These are phyloP conservation scores for Mycena pura DNA, from an alignment of 768 basidiomycete species.

Conservation along the genomic window DNA sequence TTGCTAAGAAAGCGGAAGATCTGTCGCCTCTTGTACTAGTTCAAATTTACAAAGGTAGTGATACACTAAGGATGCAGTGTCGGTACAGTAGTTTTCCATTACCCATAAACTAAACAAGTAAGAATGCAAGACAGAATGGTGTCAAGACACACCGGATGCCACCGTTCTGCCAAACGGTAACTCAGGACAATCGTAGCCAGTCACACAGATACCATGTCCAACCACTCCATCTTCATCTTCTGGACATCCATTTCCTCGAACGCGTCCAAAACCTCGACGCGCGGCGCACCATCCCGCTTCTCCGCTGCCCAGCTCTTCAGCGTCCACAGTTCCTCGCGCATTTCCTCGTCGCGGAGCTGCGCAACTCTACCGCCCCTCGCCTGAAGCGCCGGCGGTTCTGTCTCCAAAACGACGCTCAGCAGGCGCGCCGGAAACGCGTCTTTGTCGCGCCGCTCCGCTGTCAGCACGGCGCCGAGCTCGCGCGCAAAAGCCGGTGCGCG, in stretches of 20 bases:
- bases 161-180: too few species aligned
- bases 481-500: slow-evolving; percentile 10
- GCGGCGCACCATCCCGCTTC: neutral
- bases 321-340: neutral
- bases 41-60: too few species aligned
- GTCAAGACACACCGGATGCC: too few species aligned
- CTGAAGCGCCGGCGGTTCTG: neutral
- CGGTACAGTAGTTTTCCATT: too few species aligned
- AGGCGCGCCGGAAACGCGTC: neutral
- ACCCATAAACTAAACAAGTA: too few species aligned
- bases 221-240: neutral
- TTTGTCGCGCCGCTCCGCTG: neutral
- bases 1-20: too few species aligned
- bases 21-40: too few species aligned
- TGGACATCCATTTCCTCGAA: neutral
- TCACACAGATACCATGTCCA: slow-evolving; percentile 1
- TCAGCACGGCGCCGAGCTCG: neutral
- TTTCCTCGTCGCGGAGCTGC: neutral
- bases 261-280: neutral
- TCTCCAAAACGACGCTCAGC: neutral
- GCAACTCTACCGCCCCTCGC: neutral
- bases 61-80: too few species aligned
- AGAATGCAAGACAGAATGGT: too few species aligned
- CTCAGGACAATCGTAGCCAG: too few species aligned
- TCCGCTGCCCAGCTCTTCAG: neutral